Conservation (phyloP, 768 basidiomycete species). For the Albatrellus ellisii region DNA sequence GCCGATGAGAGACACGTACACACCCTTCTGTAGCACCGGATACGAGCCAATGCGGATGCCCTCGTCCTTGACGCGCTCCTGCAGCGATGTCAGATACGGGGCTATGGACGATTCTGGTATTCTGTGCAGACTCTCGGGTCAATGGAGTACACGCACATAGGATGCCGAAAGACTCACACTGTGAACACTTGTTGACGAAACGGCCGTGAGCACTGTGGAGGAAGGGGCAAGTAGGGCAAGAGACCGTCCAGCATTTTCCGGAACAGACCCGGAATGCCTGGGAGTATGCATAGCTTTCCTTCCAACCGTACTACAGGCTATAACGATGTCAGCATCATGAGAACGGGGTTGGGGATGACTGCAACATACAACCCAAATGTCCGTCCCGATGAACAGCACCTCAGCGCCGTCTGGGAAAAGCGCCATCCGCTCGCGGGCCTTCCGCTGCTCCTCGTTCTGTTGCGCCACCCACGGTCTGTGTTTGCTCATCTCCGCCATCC, state of each 20-base stretch:
- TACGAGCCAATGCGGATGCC: constrained; percentile 79
- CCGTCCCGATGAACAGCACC: constrained; percentile 62
- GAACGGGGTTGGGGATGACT: no score
- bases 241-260: constrained; percentile 67
- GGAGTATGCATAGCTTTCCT: constrained; percentile 83
- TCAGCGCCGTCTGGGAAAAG: constrained; percentile 74
- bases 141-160: not conserved
- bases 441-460: constrained; percentile 62
- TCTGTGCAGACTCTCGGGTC: constrained; percentile 23
- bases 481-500: constrained; percentile 54
- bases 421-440: constrained; percentile 81
- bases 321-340: no score
- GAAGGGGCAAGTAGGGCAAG: constrained; percentile 64
- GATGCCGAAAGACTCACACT: constrained; percentile 29
- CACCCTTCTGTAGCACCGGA: constrained; percentile 43
- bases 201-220: constrained; percentile 61
- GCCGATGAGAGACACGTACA: constrained; percentile 53
- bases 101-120: constrained; percentile 75
- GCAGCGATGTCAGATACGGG: constrained; percentile 73
- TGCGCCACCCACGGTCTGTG: constrained; percentile 40
- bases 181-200: constrained; percentile 79
- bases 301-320: constrained; percentile 80
- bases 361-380: constrained; percentile 72
- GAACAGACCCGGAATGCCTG: constrained; percentile 81
- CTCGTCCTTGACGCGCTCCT: constrained; percentile 56